Evolutionary conservation across 352 stramenopile species (phyloP).

Genomic region (Pythium guiyangense): DNA sequence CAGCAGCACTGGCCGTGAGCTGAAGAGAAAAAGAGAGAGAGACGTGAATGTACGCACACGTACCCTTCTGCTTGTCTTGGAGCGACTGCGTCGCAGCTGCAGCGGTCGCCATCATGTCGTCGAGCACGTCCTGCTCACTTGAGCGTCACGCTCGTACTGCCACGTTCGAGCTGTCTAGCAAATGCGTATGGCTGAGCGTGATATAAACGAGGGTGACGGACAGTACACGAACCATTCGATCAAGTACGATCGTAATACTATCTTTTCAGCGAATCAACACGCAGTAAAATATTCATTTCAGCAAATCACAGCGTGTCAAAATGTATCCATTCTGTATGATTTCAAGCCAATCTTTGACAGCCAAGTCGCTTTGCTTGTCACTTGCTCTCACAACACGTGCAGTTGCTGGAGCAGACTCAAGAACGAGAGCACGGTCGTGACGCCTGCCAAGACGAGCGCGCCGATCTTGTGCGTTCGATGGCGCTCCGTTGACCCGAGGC

Average conservation of each 20-base stretch:
- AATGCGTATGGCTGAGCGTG: no score
- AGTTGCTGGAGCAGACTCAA: constrained; percentile 59
- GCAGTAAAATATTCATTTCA: no score
- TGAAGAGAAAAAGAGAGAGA: not conserved
- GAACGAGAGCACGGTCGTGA: constrained; percentile 37
- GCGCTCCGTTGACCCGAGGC: constrained; percentile 30
- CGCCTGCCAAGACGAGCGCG: constrained; percentile 36
- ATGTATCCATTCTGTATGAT: no score
- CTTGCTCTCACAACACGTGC: constrained; percentile 7
- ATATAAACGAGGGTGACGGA: no score
- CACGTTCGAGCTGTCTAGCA: no score
- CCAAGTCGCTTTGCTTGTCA: no score
- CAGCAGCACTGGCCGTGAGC: not conserved
- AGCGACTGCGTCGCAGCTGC: constrained; percentile 41
- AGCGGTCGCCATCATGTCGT: constrained; percentile 26
- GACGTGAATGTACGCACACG: not conserved
- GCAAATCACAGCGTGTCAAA: no score
- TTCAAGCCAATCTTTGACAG: no score
- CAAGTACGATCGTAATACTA: no score
- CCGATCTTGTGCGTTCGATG: constrained; percentile 40
- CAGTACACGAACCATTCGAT: no score
- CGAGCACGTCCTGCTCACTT: not conserved
- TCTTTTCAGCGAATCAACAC: no score
- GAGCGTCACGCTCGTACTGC: not conserved
- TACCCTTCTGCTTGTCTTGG: constrained; percentile 85